Conservation (phyloP, 2,329 filamentous ascomycete species). For the Colletotrichum filicis region DNA sequence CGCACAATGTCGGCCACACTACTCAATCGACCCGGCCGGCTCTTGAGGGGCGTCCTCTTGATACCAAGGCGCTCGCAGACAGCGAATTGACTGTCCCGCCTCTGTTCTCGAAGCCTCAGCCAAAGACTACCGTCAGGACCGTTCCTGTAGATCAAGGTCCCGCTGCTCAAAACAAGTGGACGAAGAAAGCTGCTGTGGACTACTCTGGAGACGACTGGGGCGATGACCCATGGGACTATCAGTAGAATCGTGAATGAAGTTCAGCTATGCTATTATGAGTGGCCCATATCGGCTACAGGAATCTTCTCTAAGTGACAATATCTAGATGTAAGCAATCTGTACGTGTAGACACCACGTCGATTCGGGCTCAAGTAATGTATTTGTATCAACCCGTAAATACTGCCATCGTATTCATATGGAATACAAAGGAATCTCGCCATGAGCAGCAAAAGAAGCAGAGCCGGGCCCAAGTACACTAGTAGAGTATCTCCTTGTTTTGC, state of each 20-base stretch:
- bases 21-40: neutral
- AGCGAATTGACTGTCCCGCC: conserved; percentile 11
- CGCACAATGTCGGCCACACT: too few species aligned
- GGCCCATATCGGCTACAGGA: too few species aligned
- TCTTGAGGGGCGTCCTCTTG: neutral
- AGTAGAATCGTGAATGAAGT: neutral
- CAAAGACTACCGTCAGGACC: neutral
- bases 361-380: too few species aligned
- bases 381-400: neutral
- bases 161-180: conserved; percentile 36
- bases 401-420: neutral
- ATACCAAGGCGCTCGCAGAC: neutral
- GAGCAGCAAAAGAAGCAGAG: neutral
- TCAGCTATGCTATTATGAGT: neutral
- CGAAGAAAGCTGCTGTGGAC: conserved; percentile 39
- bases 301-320: neutral
- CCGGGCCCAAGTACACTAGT: too few species aligned
- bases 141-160: neutral
- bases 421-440: neutral
- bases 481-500: too few species aligned
- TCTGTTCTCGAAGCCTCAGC: conserved; percentile 18
- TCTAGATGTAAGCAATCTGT: neutral
- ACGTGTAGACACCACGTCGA: neutral
- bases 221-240: conserved; percentile 35
- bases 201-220: conserved; percentile 45